These are phyloP conservation scores for Vachellia collinsii DNA, from an alignment of 306 rosid genomes.

Conservation along the genomic window DNA sequence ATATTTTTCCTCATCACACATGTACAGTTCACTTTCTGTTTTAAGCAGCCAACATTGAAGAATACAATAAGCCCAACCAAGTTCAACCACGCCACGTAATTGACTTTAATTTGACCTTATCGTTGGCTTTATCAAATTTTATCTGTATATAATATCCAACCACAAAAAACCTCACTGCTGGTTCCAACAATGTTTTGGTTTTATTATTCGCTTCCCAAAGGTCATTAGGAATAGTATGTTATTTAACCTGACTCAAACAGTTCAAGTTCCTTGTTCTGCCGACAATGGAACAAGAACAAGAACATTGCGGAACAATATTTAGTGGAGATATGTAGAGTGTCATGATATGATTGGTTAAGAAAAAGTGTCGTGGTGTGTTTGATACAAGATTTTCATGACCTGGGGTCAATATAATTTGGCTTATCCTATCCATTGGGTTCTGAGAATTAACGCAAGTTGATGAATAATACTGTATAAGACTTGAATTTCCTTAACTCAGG, in stretches of 20 bases:
- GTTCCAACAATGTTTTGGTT: neutral
- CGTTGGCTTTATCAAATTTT: neutral
- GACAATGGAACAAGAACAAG: neutral
- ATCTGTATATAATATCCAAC: neutral
- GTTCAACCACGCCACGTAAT: neutral
- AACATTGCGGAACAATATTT: neutral
- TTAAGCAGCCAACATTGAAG: neutral
- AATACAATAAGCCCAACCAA: neutral
- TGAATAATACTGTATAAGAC: neutral
- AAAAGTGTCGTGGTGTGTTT: neutral
- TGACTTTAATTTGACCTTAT: neutral
- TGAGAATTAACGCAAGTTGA: neutral
- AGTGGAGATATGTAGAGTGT: neutral
- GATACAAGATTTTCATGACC: neutral
- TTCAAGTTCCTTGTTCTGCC: conserved; percentile 1
- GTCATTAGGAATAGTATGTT: too few species aligned
- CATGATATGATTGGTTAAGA: too few species aligned
- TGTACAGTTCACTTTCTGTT: neutral
- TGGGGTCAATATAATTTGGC: conserved; percentile 1
- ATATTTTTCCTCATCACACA: too few species aligned
- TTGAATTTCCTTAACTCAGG: neutral
- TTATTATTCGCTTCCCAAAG: neutral
- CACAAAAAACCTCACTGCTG: neutral
- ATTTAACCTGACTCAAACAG: neutral
- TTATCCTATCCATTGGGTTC: neutral